phyloP scores from a whole-genome alignment of 2,329 filamentous ascomycete genomes.

The Atkinsonella texensis region DNA sequence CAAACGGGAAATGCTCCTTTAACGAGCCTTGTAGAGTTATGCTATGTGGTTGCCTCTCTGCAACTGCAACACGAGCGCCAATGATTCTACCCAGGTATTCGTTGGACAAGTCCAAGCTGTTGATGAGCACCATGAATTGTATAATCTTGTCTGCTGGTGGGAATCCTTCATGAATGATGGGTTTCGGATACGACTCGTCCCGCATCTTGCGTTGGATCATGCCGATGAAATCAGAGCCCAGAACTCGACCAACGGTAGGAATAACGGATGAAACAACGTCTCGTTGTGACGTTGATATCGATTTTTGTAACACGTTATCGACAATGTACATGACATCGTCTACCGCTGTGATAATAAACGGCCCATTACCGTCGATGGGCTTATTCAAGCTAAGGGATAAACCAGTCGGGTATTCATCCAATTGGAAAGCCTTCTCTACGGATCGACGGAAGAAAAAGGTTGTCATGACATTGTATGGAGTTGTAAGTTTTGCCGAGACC shows the following conservation, averaged over 20 bases:
- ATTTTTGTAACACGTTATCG: conserved; percentile 78
- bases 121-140: conserved; percentile 83
- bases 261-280: conserved; percentile 67
- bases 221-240: conserved; percentile 82
- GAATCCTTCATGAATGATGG: conserved; percentile 63
- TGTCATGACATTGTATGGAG: conserved; percentile 82
- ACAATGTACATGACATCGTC: conserved; percentile 99
- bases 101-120: conserved; percentile 85
- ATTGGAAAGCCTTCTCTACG: conserved; percentile 93
- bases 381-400: conserved; percentile 65
- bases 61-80: conserved; percentile 44
- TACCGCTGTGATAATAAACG: conserved; percentile 88
- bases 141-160: conserved; percentile 84
- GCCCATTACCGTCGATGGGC: conserved; percentile 63
- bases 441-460: conserved; percentile 95
- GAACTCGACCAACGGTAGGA: conserved; percentile 65
- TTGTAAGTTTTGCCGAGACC: conserved; percentile 58
- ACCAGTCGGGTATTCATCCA: conserved; percentile 77
- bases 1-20: conserved; percentile 65
- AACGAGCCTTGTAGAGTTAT: conserved; percentile 32
- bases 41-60: conserved; percentile 24
- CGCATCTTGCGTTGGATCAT: conserved; percentile 98
- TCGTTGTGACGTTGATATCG: conserved; percentile 74
- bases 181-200: conserved; percentile 83
- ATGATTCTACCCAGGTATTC: conserved; percentile 88